Evolutionary conservation across 2,329 filamentous ascomycete species (phyloP).

Genomic region (Ophiostoma quercus): DNA sequence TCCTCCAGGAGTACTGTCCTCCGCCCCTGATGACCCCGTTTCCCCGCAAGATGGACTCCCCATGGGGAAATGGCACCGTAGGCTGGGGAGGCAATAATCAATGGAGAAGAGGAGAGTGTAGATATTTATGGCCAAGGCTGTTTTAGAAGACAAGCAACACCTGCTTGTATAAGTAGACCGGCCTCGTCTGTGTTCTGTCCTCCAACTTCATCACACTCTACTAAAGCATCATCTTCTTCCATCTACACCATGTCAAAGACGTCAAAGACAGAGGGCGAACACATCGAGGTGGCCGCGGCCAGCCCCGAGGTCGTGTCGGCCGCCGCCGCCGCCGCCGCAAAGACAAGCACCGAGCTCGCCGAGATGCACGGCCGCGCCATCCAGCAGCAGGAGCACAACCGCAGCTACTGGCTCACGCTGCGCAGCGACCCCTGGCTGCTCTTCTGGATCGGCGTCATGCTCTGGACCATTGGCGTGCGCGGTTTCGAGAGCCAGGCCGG

Average conservation of each 20-base stretch:
- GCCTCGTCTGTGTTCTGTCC: background rate
- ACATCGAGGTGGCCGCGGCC: background rate
- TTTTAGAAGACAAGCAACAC: background rate
- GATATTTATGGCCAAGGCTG: too few species aligned
- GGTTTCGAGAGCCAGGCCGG: slow-evolving; percentile 31
- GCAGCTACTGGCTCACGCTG: slow-evolving; percentile 20
- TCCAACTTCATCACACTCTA: background rate
- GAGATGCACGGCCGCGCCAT: slow-evolving; percentile 22
- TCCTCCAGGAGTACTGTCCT: background rate
- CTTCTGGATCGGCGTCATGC: slow-evolving; percentile 22
- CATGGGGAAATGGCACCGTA: background rate
- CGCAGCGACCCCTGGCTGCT: slow-evolving; percentile 19
- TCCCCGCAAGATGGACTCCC: background rate
- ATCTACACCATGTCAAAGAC: background rate
- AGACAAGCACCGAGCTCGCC: background rate
- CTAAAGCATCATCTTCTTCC: background rate
- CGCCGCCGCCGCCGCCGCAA: background rate
- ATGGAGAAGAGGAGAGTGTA: too few species aligned
- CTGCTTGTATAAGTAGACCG: background rate
- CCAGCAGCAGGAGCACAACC: slow-evolving; percentile 22
- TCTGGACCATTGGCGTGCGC: slow-evolving; percentile 23
- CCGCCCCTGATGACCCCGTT: background rate
- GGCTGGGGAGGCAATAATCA: background rate
- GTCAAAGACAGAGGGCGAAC: background rate
- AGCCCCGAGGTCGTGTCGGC: background rate